A percentile compares a stretch with the other conserved stretches of the same genome.
Evolutionary conservation across 176 grass and related monocot genomes (phyloP).

Genomic region (Chloris gayana): DNA sequence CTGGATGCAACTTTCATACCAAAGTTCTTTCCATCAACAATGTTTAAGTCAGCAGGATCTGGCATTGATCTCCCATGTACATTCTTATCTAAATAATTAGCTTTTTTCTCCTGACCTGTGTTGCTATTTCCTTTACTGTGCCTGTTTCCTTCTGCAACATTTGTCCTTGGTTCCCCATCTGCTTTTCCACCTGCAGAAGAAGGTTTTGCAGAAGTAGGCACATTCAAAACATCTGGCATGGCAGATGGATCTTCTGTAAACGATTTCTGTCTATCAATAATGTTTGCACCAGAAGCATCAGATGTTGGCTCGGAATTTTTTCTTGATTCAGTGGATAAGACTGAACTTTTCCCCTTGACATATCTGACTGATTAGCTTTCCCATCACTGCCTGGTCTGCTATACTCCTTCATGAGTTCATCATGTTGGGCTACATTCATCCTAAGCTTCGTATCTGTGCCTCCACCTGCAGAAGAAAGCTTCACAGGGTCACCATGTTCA

Average conservation of each 20-base stretch:
- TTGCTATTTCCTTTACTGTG: slow-evolving; percentile 12
- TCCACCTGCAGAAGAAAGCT: slow-evolving; percentile 8
- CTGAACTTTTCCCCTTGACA: slow-evolving; percentile 32
- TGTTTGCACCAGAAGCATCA: slow-evolving; percentile 26
- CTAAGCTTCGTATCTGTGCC: slow-evolving; percentile 11
- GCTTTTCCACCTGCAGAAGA: slow-evolving; percentile 26
- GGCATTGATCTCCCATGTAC: slow-evolving; percentile 5
- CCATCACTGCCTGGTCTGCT: slow-evolving; percentile 23
- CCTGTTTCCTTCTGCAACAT: slow-evolving; percentile 10
- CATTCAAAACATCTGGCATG: slow-evolving; percentile 21
- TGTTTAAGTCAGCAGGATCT: slow-evolving; percentile 24
- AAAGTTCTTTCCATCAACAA: slow-evolving; percentile 28
- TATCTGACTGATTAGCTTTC: slow-evolving; percentile 44
- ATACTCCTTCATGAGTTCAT: slow-evolving; percentile 29
- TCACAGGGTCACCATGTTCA: slow-evolving; percentile 7
- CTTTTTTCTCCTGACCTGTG: slow-evolving; percentile 26
- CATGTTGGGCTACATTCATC: slow-evolving; percentile 35
- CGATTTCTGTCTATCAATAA: slow-evolving; percentile 23
- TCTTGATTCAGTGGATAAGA: slow-evolving; percentile 37
- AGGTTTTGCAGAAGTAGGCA: slow-evolving; percentile 35
- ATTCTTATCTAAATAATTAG: slow-evolving; percentile 8
- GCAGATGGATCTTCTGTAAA: slow-evolving; percentile 29
- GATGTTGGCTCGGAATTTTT: slow-evolving; percentile 33
- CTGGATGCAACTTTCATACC: slow-evolving; percentile 27
- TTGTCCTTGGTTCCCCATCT: slow-evolving; percentile 27